Percentiles rank a stretch among this genome's conserved stretches.
Evolutionary conservation across 345 rosid species (phyloP).

Genomic region (Pistacia integerrima): DNA sequence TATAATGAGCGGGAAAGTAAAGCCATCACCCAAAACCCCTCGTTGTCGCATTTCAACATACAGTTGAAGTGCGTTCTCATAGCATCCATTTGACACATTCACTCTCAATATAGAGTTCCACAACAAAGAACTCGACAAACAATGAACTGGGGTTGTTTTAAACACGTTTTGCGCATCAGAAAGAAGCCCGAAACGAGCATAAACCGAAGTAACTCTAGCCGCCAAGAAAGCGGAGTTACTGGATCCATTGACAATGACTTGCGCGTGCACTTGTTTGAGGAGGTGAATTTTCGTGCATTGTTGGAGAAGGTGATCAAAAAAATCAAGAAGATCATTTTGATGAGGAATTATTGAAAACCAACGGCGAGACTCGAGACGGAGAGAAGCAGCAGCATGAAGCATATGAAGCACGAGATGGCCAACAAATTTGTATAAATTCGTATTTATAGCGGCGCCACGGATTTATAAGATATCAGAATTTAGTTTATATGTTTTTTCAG

Average conservation of each 20-base stretch:
- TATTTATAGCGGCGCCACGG: no score
- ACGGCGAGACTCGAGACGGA: neutral
- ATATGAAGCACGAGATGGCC: no score
- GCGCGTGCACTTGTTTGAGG: slow-evolving; percentile 48
- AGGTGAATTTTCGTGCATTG: slow-evolving; percentile 35
- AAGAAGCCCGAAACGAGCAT: slow-evolving; percentile 46
- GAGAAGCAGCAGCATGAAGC: no score
- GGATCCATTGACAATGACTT: slow-evolving; percentile 34
- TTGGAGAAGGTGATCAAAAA: slow-evolving; percentile 44
- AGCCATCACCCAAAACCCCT: slow-evolving; percentile 59
- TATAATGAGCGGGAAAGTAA: slow-evolving; percentile 55
- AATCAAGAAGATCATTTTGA: slow-evolving; percentile 27
- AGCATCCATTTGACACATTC: slow-evolving; percentile 43
- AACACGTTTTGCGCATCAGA: slow-evolving; percentile 53
- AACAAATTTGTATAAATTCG: no score
- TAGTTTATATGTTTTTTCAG: no score
- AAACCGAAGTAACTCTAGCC: slow-evolving; percentile 53
- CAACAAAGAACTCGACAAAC: slow-evolving; percentile 40
- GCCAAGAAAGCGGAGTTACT: slow-evolving; percentile 50
- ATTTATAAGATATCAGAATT: no score
- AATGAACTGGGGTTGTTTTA: slow-evolving; percentile 31
- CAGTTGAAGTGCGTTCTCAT: slow-evolving; percentile 42
- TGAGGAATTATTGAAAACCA: slow-evolving; percentile 14
- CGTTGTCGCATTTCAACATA: slow-evolving; percentile 49
- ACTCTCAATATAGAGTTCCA: slow-evolving; percentile 65